Evolutionary conservation across 2,329 filamentous ascomycete species (phyloP).

Genomic region (Nigrospora oryzae): DNA sequence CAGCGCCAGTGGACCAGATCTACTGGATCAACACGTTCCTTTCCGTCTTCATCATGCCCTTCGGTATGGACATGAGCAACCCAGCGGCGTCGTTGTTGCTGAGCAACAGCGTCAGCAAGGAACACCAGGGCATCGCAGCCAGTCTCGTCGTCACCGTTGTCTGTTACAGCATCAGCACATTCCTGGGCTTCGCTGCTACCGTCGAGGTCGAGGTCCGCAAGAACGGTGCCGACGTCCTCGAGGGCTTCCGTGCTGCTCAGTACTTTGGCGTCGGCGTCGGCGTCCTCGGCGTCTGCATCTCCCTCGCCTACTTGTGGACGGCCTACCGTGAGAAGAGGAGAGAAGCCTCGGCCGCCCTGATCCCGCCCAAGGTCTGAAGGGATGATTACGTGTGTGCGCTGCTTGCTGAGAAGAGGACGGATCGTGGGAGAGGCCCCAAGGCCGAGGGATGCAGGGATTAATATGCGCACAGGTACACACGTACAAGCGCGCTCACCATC

Average conservation of each 20-base stretch:
- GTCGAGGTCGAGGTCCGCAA: conserved; percentile 31
- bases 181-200: conserved; percentile 47
- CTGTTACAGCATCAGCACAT: conserved; percentile 60
- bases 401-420: too few species aligned
- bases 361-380: too few species aligned
- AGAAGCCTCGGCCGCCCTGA: too few species aligned
- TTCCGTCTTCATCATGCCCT: conserved; percentile 44
- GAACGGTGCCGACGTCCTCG: conserved; percentile 4
- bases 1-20: conserved; percentile 34
- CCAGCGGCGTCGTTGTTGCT: conserved; percentile 54
- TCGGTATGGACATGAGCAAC: conserved; percentile 60
- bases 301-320: conserved; percentile 5
- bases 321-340: neutral
- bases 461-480: too few species aligned
- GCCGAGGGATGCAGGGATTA: too few species aligned
- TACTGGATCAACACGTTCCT: conserved; percentile 49
- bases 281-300: conserved; percentile 10
- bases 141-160: conserved; percentile 40
- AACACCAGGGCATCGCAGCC: conserved; percentile 20
- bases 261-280: conserved; percentile 14
- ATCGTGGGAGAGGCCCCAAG: too few species aligned
- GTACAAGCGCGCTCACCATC: too few species aligned
- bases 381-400: too few species aligned
- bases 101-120: conserved; percentile 37
- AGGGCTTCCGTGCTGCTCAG: conserved; percentile 12